Evolutionary conservation across 345 rosid species (phyloP).

Genomic region (Lepidium sativum): DNA sequence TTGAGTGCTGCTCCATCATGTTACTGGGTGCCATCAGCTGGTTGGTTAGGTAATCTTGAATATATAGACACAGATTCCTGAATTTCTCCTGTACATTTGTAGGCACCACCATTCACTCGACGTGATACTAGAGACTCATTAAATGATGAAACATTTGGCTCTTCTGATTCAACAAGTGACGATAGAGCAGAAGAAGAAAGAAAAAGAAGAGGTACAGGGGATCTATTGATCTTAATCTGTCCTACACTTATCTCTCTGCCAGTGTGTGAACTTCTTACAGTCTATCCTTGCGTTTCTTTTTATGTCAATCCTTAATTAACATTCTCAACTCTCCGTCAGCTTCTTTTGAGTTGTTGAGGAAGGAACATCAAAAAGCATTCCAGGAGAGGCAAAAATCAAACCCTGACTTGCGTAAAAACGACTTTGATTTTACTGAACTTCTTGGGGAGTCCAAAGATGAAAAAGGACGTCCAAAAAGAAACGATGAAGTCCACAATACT

Average conservation of each 20-base stretch:
- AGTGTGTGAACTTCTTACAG: constrained; percentile 11
- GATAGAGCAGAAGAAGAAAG: constrained; percentile 95
- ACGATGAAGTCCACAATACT: constrained; percentile 33
- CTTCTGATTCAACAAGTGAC: constrained; percentile 62
- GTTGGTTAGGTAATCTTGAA: neutral
- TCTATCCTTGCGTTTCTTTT: constrained; percentile 7
- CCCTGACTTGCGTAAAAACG: constrained; percentile 50
- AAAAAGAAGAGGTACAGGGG: constrained; percentile 75
- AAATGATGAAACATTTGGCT: constrained; percentile 95
- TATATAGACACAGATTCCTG: constrained; percentile 1
- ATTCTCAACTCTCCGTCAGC: constrained; percentile 37
- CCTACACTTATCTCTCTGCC: neutral
- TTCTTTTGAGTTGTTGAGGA: constrained; percentile 92
- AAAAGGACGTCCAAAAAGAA: constrained; percentile 34
- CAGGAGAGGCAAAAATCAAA: constrained; percentile 69
- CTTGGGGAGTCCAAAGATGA: constrained; percentile 57
- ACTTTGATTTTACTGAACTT: constrained; percentile 55
- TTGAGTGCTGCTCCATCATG: constrained; percentile 10
- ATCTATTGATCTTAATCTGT: neutral
- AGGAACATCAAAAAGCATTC: constrained; percentile 80
- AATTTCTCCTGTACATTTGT: constrained; percentile 25
- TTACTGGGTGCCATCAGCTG: constrained; percentile 3
- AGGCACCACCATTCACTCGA: constrained; percentile 67
- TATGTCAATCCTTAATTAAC: constrained; percentile 9
- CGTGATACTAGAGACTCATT: constrained; percentile 61